phyloP scores from a whole-genome alignment of 139 green algal species.

The Edaphochlamys debaryana region DNA sequence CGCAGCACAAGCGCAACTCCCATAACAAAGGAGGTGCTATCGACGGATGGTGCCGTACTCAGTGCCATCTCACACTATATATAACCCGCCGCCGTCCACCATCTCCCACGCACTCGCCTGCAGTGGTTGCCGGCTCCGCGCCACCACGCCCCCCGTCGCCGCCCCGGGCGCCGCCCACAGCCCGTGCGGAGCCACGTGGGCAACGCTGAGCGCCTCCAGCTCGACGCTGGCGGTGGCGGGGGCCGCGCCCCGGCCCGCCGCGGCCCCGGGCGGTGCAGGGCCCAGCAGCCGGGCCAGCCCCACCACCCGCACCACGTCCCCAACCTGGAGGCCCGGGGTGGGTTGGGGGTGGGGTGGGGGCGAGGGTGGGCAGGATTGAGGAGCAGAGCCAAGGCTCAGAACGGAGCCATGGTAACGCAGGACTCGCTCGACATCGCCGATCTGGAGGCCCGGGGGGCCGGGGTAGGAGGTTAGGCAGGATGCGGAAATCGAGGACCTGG shows the following conservation, averaged over 20 bases:
- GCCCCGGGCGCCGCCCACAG: background rate
- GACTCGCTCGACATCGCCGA: no score
- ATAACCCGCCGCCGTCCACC: no score
- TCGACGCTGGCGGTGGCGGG: background rate
- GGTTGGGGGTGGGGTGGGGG: background rate
- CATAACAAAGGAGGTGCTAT: no score
- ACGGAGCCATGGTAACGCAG: no score
- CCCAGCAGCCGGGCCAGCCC: background rate
- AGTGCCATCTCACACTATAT: no score
- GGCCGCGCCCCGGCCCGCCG: background rate
- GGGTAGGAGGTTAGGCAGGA: no score
- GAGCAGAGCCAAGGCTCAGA: no score
- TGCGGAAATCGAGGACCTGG: no score
- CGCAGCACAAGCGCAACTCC: no score
- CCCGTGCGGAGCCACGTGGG: background rate
- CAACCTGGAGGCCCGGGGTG: constrained; percentile 34
- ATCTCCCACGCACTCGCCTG: no score
- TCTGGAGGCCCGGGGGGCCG: no score
- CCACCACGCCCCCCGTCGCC: background rate
- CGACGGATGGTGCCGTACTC: no score
- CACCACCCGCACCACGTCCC: constrained; percentile 35
- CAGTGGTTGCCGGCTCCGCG: background rate
- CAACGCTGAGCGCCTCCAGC: background rate
- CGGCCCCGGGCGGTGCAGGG: background rate
- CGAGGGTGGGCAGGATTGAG: background rate